phyloP scores from a whole-genome alignment of 2,329 filamentous ascomycete genomes.

The Graphilbum fragrans region DNA sequence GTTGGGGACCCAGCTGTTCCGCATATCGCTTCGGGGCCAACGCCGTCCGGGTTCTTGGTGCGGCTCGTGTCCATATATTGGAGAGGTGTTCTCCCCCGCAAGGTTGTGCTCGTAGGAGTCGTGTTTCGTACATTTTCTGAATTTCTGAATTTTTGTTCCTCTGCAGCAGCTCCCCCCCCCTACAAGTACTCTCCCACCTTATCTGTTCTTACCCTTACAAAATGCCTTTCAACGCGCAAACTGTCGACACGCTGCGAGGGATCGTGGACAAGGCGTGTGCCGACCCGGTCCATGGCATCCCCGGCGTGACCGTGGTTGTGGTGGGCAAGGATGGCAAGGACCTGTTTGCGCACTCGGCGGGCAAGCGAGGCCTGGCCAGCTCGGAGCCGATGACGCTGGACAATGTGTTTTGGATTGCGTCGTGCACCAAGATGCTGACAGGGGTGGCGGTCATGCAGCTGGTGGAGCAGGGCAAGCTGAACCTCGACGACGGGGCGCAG shows the following conservation, averaged over 20 bases:
- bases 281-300: slow-evolving; percentile 26
- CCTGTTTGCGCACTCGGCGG: slow-evolving; percentile 33
- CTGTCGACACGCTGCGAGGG: slow-evolving; percentile 10
- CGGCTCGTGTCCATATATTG: no score
- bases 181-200: neutral
- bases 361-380: slow-evolving; percentile 28
- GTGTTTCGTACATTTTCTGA: neutral
- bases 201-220: neutral
- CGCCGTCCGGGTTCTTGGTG: no score
- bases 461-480: slow-evolving; percentile 36
- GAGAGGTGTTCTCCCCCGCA: no score
- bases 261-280: slow-evolving; percentile 24
- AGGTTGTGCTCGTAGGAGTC: no score
- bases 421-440: slow-evolving; percentile 43
- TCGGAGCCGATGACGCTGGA: slow-evolving; percentile 45
- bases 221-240: slow-evolving; percentile 11
- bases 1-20: no score
- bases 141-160: neutral
- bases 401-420: slow-evolving; percentile 47
- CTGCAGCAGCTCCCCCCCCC: neutral
- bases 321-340: slow-evolving; percentile 34
- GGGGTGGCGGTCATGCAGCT: slow-evolving; percentile 44
- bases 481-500: slow-evolving; percentile 33
- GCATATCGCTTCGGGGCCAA: no score
- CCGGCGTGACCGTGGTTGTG: slow-evolving; percentile 31